Evolutionary conservation across 352 stramenopile genomes (phyloP).

Genomic region (Phytophthora lateralis): DNA sequence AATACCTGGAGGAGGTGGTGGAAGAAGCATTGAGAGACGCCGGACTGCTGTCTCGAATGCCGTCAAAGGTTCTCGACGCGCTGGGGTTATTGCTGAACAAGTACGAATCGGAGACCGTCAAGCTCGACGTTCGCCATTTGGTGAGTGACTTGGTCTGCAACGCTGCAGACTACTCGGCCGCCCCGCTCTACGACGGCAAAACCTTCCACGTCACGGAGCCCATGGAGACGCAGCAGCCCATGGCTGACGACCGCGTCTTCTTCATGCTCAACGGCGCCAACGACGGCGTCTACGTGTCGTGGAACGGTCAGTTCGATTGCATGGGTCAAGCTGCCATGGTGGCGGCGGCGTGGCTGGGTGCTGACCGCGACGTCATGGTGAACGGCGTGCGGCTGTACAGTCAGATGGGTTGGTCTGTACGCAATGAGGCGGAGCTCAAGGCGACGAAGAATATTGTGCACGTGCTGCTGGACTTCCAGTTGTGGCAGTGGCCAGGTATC

Average conservation of each 20-base stretch:
- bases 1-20: constrained; percentile 22
- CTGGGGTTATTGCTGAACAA: constrained; percentile 44
- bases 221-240: constrained; percentile 45
- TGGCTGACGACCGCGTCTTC: constrained; percentile 60
- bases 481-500: constrained; percentile 87
- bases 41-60: constrained; percentile 11
- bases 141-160: constrained; percentile 41
- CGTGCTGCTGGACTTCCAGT: constrained; percentile 81
- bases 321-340: constrained; percentile 45
- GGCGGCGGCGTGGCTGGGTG: constrained; percentile 64
- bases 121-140: constrained; percentile 48
- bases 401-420: constrained; percentile 69
- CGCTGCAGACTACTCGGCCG: constrained; percentile 42
- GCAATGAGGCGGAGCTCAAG: constrained; percentile 50
- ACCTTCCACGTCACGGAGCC: constrained; percentile 54
- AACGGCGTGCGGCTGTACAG: constrained; percentile 80
- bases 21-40: constrained; percentile 19
- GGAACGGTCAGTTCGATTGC: constrained; percentile 77
- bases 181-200: constrained; percentile 44
- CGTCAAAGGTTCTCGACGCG: constrained; percentile 9
- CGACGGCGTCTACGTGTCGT: constrained; percentile 79
- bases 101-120: constrained; percentile 61
- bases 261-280: constrained; percentile 88
- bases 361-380: constrained; percentile 63
- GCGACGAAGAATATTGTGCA: constrained; percentile 69